Percentiles rank a stretch among this genome's conserved stretches.
Evolutionary conservation across 768 basidiomycete species (phyloP).

Genomic region (Butyriboletus loyo): DNA sequence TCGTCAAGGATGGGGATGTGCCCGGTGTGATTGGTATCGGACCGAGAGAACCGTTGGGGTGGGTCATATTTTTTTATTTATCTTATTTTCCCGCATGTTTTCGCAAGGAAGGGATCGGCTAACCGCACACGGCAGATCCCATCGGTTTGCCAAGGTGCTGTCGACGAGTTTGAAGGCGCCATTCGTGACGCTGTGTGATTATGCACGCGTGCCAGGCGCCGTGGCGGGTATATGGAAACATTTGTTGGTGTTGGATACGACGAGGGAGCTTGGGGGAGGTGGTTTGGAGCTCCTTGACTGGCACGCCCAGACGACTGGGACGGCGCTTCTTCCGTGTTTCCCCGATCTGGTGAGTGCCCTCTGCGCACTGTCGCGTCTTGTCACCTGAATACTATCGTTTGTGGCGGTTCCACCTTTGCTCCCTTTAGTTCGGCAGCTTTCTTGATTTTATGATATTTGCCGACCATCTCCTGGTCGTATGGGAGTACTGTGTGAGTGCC

Average conservation of each 20-base stretch:
- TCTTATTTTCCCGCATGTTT: not conserved
- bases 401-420: not conserved
- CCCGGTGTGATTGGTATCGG: slow-evolving; percentile 21
- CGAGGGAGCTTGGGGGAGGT: slow-evolving; percentile 9
- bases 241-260: slow-evolving; percentile 25
- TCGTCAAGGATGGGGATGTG: slow-evolving; percentile 19
- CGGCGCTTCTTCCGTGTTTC: slow-evolving; percentile 22
- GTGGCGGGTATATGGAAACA: slow-evolving; percentile 23
- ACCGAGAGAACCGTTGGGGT: slow-evolving; percentile 12
- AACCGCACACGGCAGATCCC: not conserved
- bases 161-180: slow-evolving; percentile 21
- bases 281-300: slow-evolving; percentile 30
- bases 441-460: slow-evolving; percentile 26
- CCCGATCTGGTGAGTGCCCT: slow-evolving; percentile 20
- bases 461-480: slow-evolving; percentile 23
- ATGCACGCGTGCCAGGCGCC: slow-evolving; percentile 21
- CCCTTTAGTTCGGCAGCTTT: slow-evolving; percentile 21
- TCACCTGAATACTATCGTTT: not conserved
- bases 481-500: slow-evolving; percentile 29
- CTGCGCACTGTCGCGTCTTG: not conserved
- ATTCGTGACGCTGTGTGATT: slow-evolving; percentile 21
- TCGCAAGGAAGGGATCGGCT: not conserved
- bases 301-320: slow-evolving; percentile 23
- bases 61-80: not conserved
- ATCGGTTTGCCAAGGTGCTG: slow-evolving; percentile 17